A percentile compares a stretch with the other conserved stretches of the same genome.
phyloP scores from a whole-genome alignment of 805 yeast species.

The Saturnispora silvae region DNA sequence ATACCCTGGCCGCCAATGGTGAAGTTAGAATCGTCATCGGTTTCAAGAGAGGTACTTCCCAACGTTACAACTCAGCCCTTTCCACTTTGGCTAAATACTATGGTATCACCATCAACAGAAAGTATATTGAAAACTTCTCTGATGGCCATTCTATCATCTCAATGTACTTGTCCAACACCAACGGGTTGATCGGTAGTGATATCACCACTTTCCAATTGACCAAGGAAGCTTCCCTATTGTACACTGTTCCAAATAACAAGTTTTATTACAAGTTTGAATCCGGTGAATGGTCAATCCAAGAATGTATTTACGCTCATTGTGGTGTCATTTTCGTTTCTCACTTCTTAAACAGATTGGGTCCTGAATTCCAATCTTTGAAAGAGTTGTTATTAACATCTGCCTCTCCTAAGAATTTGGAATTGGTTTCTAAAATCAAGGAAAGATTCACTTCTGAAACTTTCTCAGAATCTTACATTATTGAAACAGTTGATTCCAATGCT shows the following conservation, averaged over 20 bases:
- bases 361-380: constrained; percentile 68
- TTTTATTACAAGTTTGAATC: constrained; percentile 64
- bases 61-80: constrained; percentile 80
- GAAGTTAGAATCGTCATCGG: constrained; percentile 88
- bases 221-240: constrained; percentile 87
- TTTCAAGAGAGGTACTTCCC: constrained; percentile 71
- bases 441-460: constrained; percentile 89
- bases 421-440: constrained; percentile 69
- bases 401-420: constrained; percentile 60
- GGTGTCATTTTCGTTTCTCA: constrained; percentile 89
- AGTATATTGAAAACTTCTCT: constrained; percentile 88
- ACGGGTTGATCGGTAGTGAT: constrained; percentile 39
- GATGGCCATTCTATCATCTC: constrained; percentile 83
- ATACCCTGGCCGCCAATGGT: constrained; percentile 64
- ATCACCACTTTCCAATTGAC: constrained; percentile 73
- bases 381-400: constrained; percentile 41
- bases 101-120: constrained; percentile 72
- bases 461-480: constrained; percentile 73
- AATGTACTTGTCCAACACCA: constrained; percentile 65
- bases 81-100: constrained; percentile 82
- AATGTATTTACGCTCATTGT: constrained; percentile 87
- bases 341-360: constrained; percentile 86
- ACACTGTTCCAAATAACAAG: constrained; percentile 79
- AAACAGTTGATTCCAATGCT: constrained; percentile 59
- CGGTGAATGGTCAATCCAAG: constrained; percentile 83